Evolutionary conservation across 371 early-diverging fungal species (phyloP), one percentile per base, ranked within the genome.

Genomic region (Haplosporangium sp.): DNA sequence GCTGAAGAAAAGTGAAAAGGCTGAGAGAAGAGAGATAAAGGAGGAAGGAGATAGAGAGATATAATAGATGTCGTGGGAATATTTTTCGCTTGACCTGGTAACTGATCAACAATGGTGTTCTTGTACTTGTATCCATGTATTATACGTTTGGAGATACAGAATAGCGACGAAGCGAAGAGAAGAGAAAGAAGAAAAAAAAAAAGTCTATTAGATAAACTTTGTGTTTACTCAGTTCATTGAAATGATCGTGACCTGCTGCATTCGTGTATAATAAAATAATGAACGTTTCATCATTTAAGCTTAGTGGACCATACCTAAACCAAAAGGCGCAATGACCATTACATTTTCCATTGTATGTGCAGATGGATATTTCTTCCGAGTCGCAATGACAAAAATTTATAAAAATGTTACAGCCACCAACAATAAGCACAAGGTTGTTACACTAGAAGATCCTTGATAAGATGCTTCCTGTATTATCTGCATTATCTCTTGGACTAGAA

Each of bases 401-500:
- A 27, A 27, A 27, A 27, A 27, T 27, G 27, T 27, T 27, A 27
- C 27, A 27, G 27, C 27, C 27, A 27, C 27, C 27, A 27, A 27
- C 52, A 19, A 9, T 52, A 10, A 10, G 44, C 44, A 44, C 13
- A 10, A 13, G 10, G 55, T 34, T 5, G 63, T 63, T 63, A 52
- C 52, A 50, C 52, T 50, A 50, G 35, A 9, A 17, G 34, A 50
- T 63, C 48, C 9, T 47, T 63, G 47, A 55, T 55, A 55, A 47
- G 38, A 65, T 42, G 40, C 15, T 9, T 7, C 40, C 39, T 67
- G 59, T 52, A 60, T 67, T 59, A 67, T 67, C 67, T 38, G 61
- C 53, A 68, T 60, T 20, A 52, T 55, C 52, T 52, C 52, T 52
- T 52, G 19, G 44, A 44, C 13, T 27, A 27, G 27, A 27, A 27